Conservation (phyloP, 495 filamentous ascomycete species). For the Cladorrhinum samala region DNA sequence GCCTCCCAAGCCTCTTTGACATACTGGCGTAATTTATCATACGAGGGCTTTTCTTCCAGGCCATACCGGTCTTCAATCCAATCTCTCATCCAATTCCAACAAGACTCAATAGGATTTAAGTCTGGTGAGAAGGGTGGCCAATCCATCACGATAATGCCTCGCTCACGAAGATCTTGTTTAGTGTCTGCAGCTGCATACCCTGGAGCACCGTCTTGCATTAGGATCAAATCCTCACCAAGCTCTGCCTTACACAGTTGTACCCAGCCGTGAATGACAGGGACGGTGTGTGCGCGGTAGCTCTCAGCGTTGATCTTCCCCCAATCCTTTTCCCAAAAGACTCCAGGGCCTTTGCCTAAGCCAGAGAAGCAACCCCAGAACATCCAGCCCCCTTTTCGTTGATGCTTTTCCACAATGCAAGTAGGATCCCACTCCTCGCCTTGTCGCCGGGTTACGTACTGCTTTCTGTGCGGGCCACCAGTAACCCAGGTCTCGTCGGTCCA, state of each 20-base stretch:
- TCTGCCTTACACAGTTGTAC: neutral
- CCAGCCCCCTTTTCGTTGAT: slow-evolving; percentile 18
- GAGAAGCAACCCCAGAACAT: slow-evolving; percentile 29
- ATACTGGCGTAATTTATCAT: slow-evolving; percentile 7
- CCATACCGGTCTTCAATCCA: slow-evolving; percentile 14
- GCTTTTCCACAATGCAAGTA: slow-evolving; percentile 13
- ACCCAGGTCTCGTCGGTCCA: slow-evolving; percentile 32
- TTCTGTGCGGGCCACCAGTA: slow-evolving; percentile 7
- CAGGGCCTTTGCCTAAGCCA: slow-evolving; percentile 19
- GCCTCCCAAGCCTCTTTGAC: slow-evolving; percentile 24
- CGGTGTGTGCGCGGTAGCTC: slow-evolving; percentile 16
- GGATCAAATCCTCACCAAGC: slow-evolving; percentile 3
- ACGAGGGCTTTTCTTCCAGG: neutral
- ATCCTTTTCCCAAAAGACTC: slow-evolving; percentile 31
- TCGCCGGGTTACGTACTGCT: slow-evolving; percentile 14
- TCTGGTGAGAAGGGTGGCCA: slow-evolving; percentile 24
- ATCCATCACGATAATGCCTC: slow-evolving; percentile 13
- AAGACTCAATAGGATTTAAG: slow-evolving; percentile 25
- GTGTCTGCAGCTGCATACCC: slow-evolving; percentile 11
- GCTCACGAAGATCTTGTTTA: slow-evolving; percentile 1
- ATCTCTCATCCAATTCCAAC: slow-evolving; percentile 28
- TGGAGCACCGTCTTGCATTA: slow-evolving; percentile 23
- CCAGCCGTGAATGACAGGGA: slow-evolving; percentile 23
- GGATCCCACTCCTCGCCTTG: slow-evolving; percentile 13
- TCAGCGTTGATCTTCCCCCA: slow-evolving; percentile 22